phyloP scores from a whole-genome alignment of 2,329 filamentous ascomycete species.

The Tolypocladium capitatum region DNA sequence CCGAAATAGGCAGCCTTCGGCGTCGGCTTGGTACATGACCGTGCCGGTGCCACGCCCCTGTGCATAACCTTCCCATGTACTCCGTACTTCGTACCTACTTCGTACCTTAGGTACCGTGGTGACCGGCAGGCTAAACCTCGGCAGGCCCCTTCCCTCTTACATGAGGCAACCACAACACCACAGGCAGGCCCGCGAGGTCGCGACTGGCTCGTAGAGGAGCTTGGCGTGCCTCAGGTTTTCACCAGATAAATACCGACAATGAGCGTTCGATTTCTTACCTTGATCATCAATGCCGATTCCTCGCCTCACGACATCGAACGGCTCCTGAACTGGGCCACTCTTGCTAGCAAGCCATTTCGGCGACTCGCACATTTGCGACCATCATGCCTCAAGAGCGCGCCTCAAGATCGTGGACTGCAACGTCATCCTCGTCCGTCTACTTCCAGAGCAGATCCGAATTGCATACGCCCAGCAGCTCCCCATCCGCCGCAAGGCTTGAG shows the following conservation, averaged over 20 bases:
- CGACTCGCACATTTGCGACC: neutral
- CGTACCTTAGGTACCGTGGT: too few species aligned
- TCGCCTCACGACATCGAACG: neutral
- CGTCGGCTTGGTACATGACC: too few species aligned
- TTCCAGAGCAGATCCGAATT: slow-evolving; percentile 7
- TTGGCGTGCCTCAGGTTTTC: neutral
- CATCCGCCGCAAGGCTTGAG: neutral
- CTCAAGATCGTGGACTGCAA: slow-evolving; percentile 2
- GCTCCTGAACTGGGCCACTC: neutral
- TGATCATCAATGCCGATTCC: neutral
- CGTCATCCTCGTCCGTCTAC: slow-evolving; percentile 10
- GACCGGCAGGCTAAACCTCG: neutral
- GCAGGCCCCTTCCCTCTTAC: neutral
- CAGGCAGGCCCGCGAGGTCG: neutral
- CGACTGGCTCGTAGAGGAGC: neutral
- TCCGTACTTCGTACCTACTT: too few species aligned
- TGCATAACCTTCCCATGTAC: too few species aligned
- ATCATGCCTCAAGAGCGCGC: neutral
- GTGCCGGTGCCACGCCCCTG: too few species aligned
- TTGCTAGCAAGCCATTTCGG: neutral
- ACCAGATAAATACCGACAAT: neutral
- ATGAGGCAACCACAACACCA: neutral
- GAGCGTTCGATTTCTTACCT: neutral
- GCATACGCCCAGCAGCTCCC: neutral
- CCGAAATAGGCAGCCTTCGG: too few species aligned